Conservation (phyloP, 345 rosid genomes). For the Arabis alpina region DNA sequence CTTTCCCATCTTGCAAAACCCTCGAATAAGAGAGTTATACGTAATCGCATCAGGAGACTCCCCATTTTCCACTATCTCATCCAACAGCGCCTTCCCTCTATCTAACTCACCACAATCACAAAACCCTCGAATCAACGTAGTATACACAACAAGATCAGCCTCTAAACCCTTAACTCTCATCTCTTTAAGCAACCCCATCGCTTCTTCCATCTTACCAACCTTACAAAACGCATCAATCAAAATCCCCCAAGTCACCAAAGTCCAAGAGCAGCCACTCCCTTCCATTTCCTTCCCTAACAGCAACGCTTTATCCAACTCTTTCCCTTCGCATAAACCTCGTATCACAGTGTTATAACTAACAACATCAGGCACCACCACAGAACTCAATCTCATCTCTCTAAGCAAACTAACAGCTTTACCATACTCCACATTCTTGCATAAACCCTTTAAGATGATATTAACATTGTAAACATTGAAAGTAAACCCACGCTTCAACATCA, state of each 20-base stretch:
- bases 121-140: slow-evolving; percentile 41
- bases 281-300: slow-evolving; percentile 53
- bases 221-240: slow-evolving; percentile 67
- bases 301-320: slow-evolving; percentile 48
- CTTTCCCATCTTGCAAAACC: slow-evolving; percentile 55
- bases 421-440: slow-evolving; percentile 49
- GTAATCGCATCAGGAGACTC: slow-evolving; percentile 50
- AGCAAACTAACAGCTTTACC: slow-evolving; percentile 48
- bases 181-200: slow-evolving; percentile 48
- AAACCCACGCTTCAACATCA: slow-evolving; percentile 67
- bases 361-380: slow-evolving; percentile 44
- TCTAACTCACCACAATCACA: slow-evolving; percentile 46
- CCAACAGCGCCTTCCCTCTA: slow-evolving; percentile 50
- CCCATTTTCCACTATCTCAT: slow-evolving; percentile 55
- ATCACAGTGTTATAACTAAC: slow-evolving; percentile 57
- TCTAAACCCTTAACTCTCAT: slow-evolving; percentile 53
- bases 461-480: slow-evolving; percentile 45
- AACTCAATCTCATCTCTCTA: slow-evolving; percentile 46
- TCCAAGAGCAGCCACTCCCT: slow-evolving; percentile 44
- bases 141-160: slow-evolving; percentile 53
- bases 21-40: slow-evolving; percentile 48
- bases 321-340: slow-evolving; percentile 57
- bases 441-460: slow-evolving; percentile 61
- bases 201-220: slow-evolving; percentile 56
- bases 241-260: slow-evolving; percentile 49